These are phyloP conservation scores for Hyaloperonospora arabidopsidis DNA, from an alignment of 352 stramenopile species.

Conservation along the genomic window DNA sequence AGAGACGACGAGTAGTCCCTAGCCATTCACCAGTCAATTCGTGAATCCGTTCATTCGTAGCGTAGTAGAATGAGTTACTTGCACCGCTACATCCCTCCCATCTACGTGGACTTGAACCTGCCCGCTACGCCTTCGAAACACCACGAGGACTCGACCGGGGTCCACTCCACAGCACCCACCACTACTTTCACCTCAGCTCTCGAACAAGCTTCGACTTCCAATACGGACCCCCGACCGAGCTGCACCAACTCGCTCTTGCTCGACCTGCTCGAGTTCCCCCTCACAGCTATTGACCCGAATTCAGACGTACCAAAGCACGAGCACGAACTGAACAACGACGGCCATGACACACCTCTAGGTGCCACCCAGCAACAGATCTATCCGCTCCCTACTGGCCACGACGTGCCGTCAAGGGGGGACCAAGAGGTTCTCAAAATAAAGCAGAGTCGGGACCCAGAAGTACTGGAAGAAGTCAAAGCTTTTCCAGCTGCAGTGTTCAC, in stretches of 20 bases:
- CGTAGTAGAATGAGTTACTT: constrained; percentile 26
- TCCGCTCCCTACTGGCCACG: constrained; percentile 22
- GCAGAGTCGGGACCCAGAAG: constrained; percentile 24
- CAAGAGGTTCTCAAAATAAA: constrained; percentile 12
- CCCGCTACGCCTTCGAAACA: constrained; percentile 21
- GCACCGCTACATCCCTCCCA: constrained; percentile 33
- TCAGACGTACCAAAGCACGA: constrained; percentile 34
- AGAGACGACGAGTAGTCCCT: no score
- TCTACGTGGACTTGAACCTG: constrained; percentile 38
- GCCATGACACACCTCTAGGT: constrained; percentile 19
- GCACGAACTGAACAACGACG: constrained; percentile 27
- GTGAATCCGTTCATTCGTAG: constrained; percentile 1
- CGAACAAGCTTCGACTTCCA: background rate
- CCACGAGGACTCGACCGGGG: constrained; percentile 11
- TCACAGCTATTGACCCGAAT: constrained; percentile 19
- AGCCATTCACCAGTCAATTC: background rate
- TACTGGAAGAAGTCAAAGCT: constrained; percentile 21
- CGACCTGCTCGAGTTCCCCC: constrained; percentile 28
- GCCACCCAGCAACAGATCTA: constrained; percentile 21
- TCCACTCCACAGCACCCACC: background rate
- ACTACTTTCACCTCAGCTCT: background rate
- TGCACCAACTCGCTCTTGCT: constrained; percentile 31
- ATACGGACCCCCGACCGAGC: constrained; percentile 22
- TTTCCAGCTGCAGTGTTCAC: constrained; percentile 31
- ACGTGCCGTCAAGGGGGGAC: constrained; percentile 18